Base-by-base conservation (phyloP, 257 asterid species). In the Solanum pennellii region DNA sequence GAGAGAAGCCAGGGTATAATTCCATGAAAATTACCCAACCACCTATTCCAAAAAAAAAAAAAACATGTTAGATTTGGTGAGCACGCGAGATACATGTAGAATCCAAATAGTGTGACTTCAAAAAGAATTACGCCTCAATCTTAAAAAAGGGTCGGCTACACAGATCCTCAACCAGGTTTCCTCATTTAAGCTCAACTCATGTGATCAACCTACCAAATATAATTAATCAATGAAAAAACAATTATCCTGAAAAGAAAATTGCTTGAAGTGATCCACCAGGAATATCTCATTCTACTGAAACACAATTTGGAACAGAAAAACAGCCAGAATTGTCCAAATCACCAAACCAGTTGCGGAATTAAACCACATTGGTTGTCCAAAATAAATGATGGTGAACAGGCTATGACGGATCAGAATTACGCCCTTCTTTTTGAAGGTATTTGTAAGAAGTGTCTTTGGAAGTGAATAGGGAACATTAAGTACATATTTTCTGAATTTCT, bases 1-100 rank as follows among this genome's bases (percentile, higher is more conserved):
- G 77, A 12, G 91, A 85, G 77, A 91, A 86, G 16, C 89, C 91
- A 66, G 92, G 93, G 41, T 83, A 91, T 62, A 90, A 84, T 89
- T 91, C 93, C 88, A 90, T 79, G 44, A 88, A 45, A 62, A 90
- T 88, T 47, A 91, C 44, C 90, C 88, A 86, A 27, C 52, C 59
- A 73, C 91, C 93, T 91, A 75, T 42, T 80, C 71, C 29, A 18
- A 7, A 76, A 14, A 76, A 41, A 76, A 41, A n/a, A 39, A 39
- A 39, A 39, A 15, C 18, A 80, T 35, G 62, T 59, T 33, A 65
- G 31, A 35, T 31, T 37, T 49, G 42, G 35, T 84, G 75, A 66
- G 18, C 65, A 84, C 12, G 41, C 14, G 87, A 66, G 41, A 42
- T 84, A 65, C 27, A 84, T 15, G 80, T 15, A 84, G 25, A 84